Base-by-base conservation (phyloP, 257 asterid species). In the Plantago ovata region DNA sequence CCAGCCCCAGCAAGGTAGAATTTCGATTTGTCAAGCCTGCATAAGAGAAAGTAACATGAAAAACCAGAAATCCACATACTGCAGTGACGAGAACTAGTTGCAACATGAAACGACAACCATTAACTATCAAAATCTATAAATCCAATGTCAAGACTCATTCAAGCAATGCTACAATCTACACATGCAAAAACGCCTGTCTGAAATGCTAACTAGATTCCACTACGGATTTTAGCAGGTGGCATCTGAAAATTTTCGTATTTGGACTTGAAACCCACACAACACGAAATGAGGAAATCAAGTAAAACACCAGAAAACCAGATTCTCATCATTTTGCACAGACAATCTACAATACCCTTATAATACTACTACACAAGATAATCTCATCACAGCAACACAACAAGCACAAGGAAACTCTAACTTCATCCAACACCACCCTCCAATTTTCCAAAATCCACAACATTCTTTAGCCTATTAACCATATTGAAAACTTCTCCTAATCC, bases 1-100 rank as follows among this genome's bases (percentile, higher is more conserved):
- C 97, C 97, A 67, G 97, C 97, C 65, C 97, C 97, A 50, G 79
- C 80, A 38, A 89, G 77, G 58, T 83, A 89, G 72, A 86, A 89
- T 79, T 80, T 89, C 7, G 82, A 73, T 54, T 87, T 87, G 60
- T 87, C 94, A 68, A 87, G 96, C 81, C 96, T 84, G 83, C 75
- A 72, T 36, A 24, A 69, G 33, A 56, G 43, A 57, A 38, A 56
- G 53, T 39, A 51, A 38, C 50, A 53, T 32, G 15, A 72, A 36
- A n/a, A 56, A 38, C 8, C 69, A 9, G 4, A 20, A 28, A 53
- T 45, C 7, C 32, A 56, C 19, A 14, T 46, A 36, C 10, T 8
- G 13, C 36, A 28, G 36, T 28, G 7, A 0, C 4, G 36, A 28
- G 36, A 28, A 0, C 36, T 28, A 28, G 36, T 28, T 14, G n/a